A percentile compares a stretch with the other conserved stretches of the same genome.
Conservation (phyloP, 768 basidiomycete genomes). For the Mrakia gelida region DNA sequence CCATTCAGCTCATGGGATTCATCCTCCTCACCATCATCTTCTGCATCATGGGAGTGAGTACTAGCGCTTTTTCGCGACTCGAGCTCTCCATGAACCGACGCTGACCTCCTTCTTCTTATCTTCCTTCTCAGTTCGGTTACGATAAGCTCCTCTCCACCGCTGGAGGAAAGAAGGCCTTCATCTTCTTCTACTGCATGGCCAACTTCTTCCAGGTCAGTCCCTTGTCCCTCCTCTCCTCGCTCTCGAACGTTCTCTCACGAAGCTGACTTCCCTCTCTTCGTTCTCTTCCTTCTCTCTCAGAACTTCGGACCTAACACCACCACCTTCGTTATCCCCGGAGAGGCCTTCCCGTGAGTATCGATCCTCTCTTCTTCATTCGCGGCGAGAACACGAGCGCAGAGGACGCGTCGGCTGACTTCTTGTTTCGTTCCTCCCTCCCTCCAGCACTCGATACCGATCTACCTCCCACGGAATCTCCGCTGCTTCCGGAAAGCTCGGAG, state of each 20-base stretch:
- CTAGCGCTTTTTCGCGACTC: not conserved
- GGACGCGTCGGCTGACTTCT: not conserved
- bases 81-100: not conserved
- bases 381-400: too few relatives aligned
- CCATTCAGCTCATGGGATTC: constrained; percentile 54
- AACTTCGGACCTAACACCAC: constrained; percentile 42
- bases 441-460: constrained; percentile 43
- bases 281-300: constrained; percentile 17
- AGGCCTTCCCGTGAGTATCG: constrained; percentile 40
- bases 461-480: constrained; percentile 46
- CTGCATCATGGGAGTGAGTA: constrained; percentile 2
- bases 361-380: not conserved
- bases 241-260: too few relatives aligned
- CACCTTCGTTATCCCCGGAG: constrained; percentile 45
- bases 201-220: constrained; percentile 42
- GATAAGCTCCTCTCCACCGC: constrained; percentile 39
- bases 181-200: constrained; percentile 45
- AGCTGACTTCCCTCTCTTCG: too few relatives aligned
- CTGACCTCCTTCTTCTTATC: constrained; percentile 24
- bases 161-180: constrained; percentile 41
- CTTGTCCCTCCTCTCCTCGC: too few relatives aligned
- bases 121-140: constrained; percentile 40
- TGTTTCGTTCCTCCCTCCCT: not conserved
- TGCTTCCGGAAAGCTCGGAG: constrained; percentile 47
- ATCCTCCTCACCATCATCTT: constrained; percentile 39